Evolutionary conservation across 2,329 filamentous ascomycete species (phyloP), one percentile per base, ranked within the genome.

Genomic region (Raffaelea albimanens): DNA sequence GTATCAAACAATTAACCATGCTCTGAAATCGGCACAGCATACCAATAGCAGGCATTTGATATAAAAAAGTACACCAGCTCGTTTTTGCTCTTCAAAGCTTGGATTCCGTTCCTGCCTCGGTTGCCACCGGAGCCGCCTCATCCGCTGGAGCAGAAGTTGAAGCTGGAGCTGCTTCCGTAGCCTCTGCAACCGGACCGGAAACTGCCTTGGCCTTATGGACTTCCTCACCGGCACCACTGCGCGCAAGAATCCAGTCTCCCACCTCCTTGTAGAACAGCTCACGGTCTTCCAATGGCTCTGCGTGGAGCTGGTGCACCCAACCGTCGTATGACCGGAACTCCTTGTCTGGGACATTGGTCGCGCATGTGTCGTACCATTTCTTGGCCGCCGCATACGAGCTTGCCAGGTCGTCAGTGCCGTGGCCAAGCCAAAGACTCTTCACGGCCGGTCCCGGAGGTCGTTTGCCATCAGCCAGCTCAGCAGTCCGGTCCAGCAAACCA

Each of bases 231-330:
- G 23, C 54, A 45, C 53, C 55, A 39, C 53, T 31, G 48, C 71
- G 65, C 55, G 69, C 69, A 50, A 85, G 59, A 48, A 88, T 79
- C 83, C 84, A 89, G 50, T 77, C 72, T 3, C 67, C 72, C 5
- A 87, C 69, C 59, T 87, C 81, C 46, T 71, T 72, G 47, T 67
- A 69, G 53, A 76, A 79, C 53, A 72, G 67, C 48, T 75, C 69
- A 58, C 69, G 73, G 49, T 69, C 73, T 9, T 67, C 52, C 44
- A 54, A 56, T 1, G 50, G 61, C 49, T 86, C 82, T 1, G 73
- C 68, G 59, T 85, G 82, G 53, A 86, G 63, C 67, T 86, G 83
- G 66, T 96, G 90, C 62, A 80, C 88, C 61, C 76, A 85, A 10
- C 85, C 89, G 25, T 85, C 78, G 61, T 93, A 95, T 19, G 71